These are phyloP conservation scores for Lojkania enalia DNA, from an alignment of 2,329 filamentous ascomycete genomes.

Conservation along the genomic window DNA sequence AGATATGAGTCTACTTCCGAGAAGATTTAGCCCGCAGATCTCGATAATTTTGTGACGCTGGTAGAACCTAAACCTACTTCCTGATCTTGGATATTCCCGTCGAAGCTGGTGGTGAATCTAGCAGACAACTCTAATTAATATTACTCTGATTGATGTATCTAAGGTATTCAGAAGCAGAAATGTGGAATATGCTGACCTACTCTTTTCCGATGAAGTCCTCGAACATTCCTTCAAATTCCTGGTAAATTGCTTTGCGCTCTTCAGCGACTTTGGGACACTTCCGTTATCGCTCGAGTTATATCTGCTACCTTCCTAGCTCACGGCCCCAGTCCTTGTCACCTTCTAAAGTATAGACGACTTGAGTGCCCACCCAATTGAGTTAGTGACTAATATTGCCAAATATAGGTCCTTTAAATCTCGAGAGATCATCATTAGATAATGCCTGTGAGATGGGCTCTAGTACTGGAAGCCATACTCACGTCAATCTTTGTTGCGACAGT, in stretches of 20 bases:
- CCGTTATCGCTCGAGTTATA: conserved; percentile 15
- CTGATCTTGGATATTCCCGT: conserved; percentile 24
- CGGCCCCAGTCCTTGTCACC: conserved; percentile 14
- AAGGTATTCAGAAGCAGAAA: conserved; percentile 25
- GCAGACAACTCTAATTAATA: conserved; percentile 16
- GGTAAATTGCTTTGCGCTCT: conserved; percentile 12
- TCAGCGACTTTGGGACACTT: conserved; percentile 14
- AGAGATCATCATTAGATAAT: conserved; percentile 12
- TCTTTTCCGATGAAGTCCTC: neutral
- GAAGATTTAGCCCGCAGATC: conserved; percentile 14
- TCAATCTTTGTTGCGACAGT: conserved; percentile 30
- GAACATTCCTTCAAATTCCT: conserved; percentile 14
- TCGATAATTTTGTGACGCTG: conserved; percentile 17
- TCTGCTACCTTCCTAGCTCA: conserved; percentile 12
- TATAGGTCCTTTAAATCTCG: conserved; percentile 9
- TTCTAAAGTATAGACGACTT: conserved; percentile 2
- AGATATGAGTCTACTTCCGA: conserved; percentile 11
- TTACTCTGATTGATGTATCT: conserved; percentile 18
- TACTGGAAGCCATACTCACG: conserved; percentile 14
- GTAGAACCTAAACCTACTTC: conserved; percentile 15
- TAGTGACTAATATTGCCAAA: conserved; percentile 13
- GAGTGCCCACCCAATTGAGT: conserved; percentile 1
- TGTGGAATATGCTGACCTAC: conserved; percentile 11
- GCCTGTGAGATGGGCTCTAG: conserved; percentile 1
- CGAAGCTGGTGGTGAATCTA: conserved; percentile 12